A percentile compares a stretch with the other conserved stretches of the same genome.
Conservation (phyloP, 176 grass and related monocot genomes). For the Calamus simplicifolius region DNA sequence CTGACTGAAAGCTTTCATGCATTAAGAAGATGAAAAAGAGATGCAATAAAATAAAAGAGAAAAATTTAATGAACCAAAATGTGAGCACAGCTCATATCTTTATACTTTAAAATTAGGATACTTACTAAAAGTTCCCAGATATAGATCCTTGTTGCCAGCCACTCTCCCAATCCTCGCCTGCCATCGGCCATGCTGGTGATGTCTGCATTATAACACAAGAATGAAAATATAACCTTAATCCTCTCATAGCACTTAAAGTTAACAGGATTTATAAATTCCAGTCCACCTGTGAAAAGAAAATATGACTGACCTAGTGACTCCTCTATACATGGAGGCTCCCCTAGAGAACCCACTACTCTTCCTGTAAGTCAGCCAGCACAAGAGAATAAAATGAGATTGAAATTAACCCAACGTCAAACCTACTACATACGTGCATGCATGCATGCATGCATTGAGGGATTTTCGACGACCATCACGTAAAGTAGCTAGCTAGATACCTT, state of each 20-base stretch:
- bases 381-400: background rate
- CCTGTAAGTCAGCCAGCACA: conserved; percentile 20
- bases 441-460: conserved; percentile 30
- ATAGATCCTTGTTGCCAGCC: conserved; percentile 97
- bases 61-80: background rate
- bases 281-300: too few relatives aligned
- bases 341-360: conserved; percentile 97
- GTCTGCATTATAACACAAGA: conserved; percentile 39
- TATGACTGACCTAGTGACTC: conserved; percentile 62
- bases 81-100: background rate
- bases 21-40: too few relatives aligned
- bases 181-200: conserved; percentile 92
- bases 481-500: conserved; percentile 62
- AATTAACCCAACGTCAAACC: background rate
- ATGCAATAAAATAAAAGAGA: too few relatives aligned
- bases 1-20: conserved; percentile 57
- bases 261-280: too few relatives aligned
- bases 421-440: background rate
- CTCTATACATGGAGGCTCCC: conserved; percentile 94
- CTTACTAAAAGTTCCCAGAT: conserved; percentile 90
- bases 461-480: conserved; percentile 6
- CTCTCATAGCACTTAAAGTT: too few relatives aligned
- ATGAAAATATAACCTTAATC: too few relatives aligned
- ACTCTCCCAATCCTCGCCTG: conserved; percentile 95
- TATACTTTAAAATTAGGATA: background rate